Conservation (phyloP, 2,329 filamentous ascomycete species). For the Fusarium solani-melongenae region DNA sequence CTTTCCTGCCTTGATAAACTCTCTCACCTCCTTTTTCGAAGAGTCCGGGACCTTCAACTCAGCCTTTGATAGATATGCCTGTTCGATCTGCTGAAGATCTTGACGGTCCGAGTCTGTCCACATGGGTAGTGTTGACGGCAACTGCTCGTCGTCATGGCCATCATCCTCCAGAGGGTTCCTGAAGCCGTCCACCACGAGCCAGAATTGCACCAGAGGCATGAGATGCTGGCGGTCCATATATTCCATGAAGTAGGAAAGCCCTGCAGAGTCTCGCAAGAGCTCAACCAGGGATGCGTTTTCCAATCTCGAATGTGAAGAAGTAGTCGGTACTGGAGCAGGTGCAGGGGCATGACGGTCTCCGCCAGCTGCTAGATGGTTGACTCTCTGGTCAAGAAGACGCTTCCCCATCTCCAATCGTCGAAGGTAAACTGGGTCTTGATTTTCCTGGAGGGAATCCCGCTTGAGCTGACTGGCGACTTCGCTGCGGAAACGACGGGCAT, state of each 20-base stretch:
- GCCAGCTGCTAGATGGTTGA: slow-evolving; percentile 80
- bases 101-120: slow-evolving; percentile 88
- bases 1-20: slow-evolving; percentile 83
- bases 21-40: slow-evolving; percentile 75
- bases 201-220: slow-evolving; percentile 95
- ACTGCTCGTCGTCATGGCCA: slow-evolving; percentile 70
- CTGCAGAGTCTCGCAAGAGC: slow-evolving; percentile 88
- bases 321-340: slow-evolving; percentile 34
- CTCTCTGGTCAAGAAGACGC: slow-evolving; percentile 87
- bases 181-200: slow-evolving; percentile 97
- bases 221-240: slow-evolving; percentile 94
- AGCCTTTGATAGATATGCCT: slow-evolving; percentile 84
- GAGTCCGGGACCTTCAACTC: slow-evolving; percentile 82
- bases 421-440: slow-evolving; percentile 86
- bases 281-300: slow-evolving; percentile 84
- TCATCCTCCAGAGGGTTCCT: slow-evolving; percentile 91
- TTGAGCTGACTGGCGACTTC: slow-evolving; percentile 93
- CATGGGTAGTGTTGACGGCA: slow-evolving; percentile 69
- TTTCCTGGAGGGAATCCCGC: slow-evolving; percentile 80
- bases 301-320: slow-evolving; percentile 66
- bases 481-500: slow-evolving; percentile 90
- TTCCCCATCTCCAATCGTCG: slow-evolving; percentile 93
- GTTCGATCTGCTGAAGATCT: slow-evolving; percentile 91
- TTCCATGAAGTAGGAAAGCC: slow-evolving; percentile 98
- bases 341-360: slow-evolving; percentile 59